Evolutionary conservation across 192 early-diverging fungal species (phyloP).

Genomic region (Allomyces arbusculus): DNA sequence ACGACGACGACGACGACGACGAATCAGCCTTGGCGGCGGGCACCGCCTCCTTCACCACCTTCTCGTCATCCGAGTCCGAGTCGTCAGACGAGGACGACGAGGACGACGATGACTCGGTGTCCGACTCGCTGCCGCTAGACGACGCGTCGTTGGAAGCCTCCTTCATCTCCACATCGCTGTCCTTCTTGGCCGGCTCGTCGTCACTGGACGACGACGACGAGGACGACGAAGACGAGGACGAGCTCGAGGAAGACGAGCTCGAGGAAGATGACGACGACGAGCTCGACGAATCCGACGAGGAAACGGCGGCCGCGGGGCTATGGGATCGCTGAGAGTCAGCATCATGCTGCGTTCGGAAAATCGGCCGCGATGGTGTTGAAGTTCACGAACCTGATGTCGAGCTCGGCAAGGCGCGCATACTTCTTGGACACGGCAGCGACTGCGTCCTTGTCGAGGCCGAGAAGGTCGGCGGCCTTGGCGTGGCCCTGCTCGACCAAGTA

Average conservation of each 20-base stretch:
- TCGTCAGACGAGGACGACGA: background rate
- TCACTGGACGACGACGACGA: background rate
- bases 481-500: background rate
- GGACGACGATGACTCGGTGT: background rate
- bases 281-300: background rate
- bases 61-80: slow-evolving; percentile 2
- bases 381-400: background rate
- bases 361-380: background rate
- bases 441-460: background rate
- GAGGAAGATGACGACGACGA: background rate
- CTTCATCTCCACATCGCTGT: too few relatives aligned
- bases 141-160: background rate
- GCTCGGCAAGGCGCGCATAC: background rate
- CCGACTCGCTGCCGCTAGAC: background rate
- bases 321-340: background rate
- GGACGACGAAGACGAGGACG: background rate
- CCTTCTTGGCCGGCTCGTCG: background rate
- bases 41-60: slow-evolving; percentile 4
- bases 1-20: slow-evolving; percentile 4
- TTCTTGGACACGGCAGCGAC: background rate
- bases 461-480: background rate
- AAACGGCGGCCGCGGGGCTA: background rate
- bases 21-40: slow-evolving; percentile 3
- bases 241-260: background rate
- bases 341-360: background rate